These are phyloP conservation scores for Chlamydomonas sphaeroides DNA, from an alignment of 139 green algal species.

Conservation along the genomic window DNA sequence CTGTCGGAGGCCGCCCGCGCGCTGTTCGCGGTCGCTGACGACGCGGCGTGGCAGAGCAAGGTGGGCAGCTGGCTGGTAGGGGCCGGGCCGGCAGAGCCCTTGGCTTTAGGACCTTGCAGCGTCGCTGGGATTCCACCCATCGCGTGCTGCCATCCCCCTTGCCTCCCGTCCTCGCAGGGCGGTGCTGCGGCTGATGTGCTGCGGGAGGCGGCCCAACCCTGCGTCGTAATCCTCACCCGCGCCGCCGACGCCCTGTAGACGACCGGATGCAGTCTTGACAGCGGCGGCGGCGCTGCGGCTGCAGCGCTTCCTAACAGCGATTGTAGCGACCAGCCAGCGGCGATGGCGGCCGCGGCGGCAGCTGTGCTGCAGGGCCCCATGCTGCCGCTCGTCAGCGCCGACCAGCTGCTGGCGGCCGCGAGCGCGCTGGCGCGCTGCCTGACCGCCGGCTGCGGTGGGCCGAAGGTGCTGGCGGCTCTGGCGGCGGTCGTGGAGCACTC, in stretches of 20 bases:
- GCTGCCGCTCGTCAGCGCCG: not conserved
- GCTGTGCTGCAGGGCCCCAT: not conserved
- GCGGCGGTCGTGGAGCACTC: not conserved
- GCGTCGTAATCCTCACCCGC: not conserved
- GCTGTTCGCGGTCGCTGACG: conserved; percentile 9
- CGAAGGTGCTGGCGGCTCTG: not conserved
- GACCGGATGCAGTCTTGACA: not conserved
- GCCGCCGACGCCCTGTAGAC: not conserved
- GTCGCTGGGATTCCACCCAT: not conserved
- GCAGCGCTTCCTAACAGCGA: too few relatives aligned
- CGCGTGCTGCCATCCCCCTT: not conserved
- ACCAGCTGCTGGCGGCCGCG: not conserved
- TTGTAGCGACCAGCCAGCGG: too few relatives aligned
- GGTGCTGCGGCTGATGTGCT: not conserved
- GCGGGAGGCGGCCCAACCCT: not conserved
- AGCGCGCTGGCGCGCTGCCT: not conserved
- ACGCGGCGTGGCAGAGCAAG: conserved; percentile 10
- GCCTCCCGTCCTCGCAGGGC: not conserved
- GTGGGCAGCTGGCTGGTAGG: too few relatives aligned
- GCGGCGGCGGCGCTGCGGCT: too few relatives aligned
- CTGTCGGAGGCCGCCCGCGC: conserved; percentile 3
- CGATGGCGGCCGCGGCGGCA: too few relatives aligned
- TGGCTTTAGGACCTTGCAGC: not conserved
- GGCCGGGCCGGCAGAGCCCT: not conserved
- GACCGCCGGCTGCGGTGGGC: not conserved